Percentiles rank a stretch among this genome's conserved stretches.
These are phyloP conservation scores for Prunus dulcis DNA, from an alignment of 306 rosid genomes.

Conservation along the genomic window DNA sequence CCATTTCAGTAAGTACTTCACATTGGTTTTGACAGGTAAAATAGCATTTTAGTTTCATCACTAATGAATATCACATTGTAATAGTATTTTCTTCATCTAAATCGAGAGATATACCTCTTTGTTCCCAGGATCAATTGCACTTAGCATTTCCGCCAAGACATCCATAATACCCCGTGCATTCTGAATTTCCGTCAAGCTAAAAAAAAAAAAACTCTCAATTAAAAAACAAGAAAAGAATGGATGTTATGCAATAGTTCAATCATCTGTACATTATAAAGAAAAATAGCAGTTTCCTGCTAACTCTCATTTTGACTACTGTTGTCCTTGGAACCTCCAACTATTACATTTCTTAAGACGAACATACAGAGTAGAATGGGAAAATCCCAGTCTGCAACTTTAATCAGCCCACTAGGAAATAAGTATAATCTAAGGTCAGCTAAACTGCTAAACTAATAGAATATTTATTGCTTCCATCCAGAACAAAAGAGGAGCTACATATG, in stretches of 20 bases:
- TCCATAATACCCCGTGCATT: constrained; percentile 97
- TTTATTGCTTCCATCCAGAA: constrained; percentile 2
- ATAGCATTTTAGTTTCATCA: not conserved
- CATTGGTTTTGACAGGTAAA: not conserved
- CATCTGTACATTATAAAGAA: not conserved
- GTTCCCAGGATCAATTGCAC: constrained; percentile 75
- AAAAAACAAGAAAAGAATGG: not conserved
- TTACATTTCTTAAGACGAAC: not conserved
- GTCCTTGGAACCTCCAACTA: not conserved
- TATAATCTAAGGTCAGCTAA: constrained; percentile 15
- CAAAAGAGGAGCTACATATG: constrained; percentile 21
- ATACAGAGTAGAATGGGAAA: not conserved
- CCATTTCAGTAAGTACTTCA: not conserved
- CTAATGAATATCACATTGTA: not conserved
- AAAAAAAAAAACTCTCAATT: constrained; percentile 21
- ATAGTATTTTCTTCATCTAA: constrained; percentile 12
- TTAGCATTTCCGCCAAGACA: constrained; percentile 92
- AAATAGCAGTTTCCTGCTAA: not conserved
- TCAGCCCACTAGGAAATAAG: constrained; percentile 1
- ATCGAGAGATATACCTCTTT: constrained; percentile 61
- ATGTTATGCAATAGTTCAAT: not conserved
- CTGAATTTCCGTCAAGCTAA: constrained; percentile 89
- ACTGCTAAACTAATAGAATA: not conserved
- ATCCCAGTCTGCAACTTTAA: not conserved
- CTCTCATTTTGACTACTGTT: not conserved